A percentile compares a stretch with the other conserved stretches of the same genome.
These are phyloP conservation scores for Mercurialis annua DNA, from an alignment of 345 rosid genomes.

Conservation along the genomic window DNA sequence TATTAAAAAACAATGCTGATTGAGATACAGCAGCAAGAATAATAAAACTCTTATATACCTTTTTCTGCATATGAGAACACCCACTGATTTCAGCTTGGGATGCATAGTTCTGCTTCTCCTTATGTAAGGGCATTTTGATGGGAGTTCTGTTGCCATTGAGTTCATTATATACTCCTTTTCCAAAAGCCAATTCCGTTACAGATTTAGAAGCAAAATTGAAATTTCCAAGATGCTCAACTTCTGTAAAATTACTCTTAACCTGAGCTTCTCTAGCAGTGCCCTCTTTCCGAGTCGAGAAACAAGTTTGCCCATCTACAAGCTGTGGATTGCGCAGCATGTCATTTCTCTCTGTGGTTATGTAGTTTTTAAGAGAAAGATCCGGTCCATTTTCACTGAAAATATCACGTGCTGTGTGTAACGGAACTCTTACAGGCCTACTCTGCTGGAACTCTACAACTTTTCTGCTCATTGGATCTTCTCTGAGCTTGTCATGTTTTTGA, in stretches of 20 bases:
- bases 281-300: conserved; percentile 31
- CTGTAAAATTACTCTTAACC: conserved; percentile 33
- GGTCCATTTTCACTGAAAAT: conserved; percentile 36
- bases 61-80: conserved; percentile 35
- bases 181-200: conserved; percentile 30
- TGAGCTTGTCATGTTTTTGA: conserved; percentile 27
- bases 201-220: conserved; percentile 35
- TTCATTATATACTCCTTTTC: conserved; percentile 33
- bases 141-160: conserved; percentile 28
- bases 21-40: conserved; percentile 10
- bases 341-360: conserved; percentile 34
- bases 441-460: conserved; percentile 30
- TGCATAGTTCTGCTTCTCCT: conserved; percentile 33
- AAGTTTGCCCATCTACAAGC: conserved; percentile 22
- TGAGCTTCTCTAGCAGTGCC: conserved; percentile 22
- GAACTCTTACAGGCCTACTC: conserved; percentile 21
- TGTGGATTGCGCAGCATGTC: conserved; percentile 30
- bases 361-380: conserved; percentile 41
- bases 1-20: not conserved
- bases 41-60: conserved; percentile 45
- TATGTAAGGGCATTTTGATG: conserved; percentile 25
- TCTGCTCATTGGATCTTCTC: conserved; percentile 31
- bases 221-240: conserved; percentile 30
- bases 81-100: conserved; percentile 34
- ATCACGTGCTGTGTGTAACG: conserved; percentile 33